phyloP scores from a whole-genome alignment of 805 yeast species.

The Ogataea degrootiae region DNA sequence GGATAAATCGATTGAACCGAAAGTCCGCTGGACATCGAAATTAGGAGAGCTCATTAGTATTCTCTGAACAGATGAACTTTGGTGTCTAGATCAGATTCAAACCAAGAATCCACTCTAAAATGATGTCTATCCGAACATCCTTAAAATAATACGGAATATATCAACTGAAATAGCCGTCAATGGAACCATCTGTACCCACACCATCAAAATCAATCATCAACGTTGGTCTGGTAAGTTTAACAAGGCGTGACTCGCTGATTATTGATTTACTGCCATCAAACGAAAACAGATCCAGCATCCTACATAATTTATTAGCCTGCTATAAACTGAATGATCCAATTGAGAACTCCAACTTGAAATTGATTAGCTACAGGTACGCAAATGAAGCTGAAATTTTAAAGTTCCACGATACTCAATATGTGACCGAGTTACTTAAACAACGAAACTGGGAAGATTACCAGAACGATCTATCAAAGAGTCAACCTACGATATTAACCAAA shows the following conservation, averaged over 20 bases:
- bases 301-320: slow-evolving; percentile 37
- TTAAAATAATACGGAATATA: too few relatives aligned
- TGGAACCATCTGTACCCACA: too few relatives aligned
- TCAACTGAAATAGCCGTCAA: too few relatives aligned
- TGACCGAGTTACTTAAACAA: slow-evolving; percentile 34
- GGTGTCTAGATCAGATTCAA: too few relatives aligned
- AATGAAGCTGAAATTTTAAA: slow-evolving; percentile 34
- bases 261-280: slow-evolving; percentile 50
- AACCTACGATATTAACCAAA: slow-evolving; percentile 4
- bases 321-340: slow-evolving; percentile 30
- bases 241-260: slow-evolving; percentile 8
- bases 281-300: slow-evolving; percentile 43
- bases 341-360: slow-evolving; percentile 15
- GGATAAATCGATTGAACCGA: too few relatives aligned
- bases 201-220: not conserved
- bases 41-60: too few relatives aligned
- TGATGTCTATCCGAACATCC: too few relatives aligned
- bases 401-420: slow-evolving; percentile 47
- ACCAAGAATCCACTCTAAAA: too few relatives aligned
- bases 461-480: slow-evolving; percentile 11
- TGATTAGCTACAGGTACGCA: slow-evolving; percentile 26
- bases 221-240: slow-evolving; percentile 11
- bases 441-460: slow-evolving; percentile 18
- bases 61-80: too few relatives aligned
- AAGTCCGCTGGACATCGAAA: too few relatives aligned